Percentiles rank a stretch among this genome's conserved stretches.
Evolutionary conservation across 139 green algal genomes (phyloP).

Genomic region (Chlamydomonas sp.): DNA sequence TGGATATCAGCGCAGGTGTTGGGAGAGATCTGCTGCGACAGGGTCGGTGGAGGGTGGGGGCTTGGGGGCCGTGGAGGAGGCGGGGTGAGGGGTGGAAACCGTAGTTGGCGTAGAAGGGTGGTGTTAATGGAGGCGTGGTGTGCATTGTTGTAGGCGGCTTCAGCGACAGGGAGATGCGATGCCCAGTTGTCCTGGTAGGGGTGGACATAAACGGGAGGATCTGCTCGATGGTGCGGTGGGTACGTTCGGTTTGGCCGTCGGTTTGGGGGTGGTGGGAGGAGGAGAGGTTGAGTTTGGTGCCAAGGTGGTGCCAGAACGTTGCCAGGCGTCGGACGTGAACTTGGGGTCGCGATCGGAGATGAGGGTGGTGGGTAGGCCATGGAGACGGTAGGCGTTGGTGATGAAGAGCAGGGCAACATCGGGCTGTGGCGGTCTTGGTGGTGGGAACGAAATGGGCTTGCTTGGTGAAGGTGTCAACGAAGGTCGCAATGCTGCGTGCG

Average conservation of each 20-base stretch:
- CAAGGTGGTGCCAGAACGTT: constrained; percentile 40
- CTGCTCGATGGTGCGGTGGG: constrained; percentile 60
- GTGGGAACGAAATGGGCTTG: constrained; percentile 55
- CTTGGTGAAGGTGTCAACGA: constrained; percentile 72
- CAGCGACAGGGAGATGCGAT: constrained; percentile 5
- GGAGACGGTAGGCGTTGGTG: constrained; percentile 45
- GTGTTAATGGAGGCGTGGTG: background rate
- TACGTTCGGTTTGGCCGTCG: constrained; percentile 76
- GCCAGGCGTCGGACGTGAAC: constrained; percentile 65
- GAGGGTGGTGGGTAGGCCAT: constrained; percentile 62
- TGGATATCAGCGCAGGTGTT: constrained; percentile 26
- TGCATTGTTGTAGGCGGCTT: constrained; percentile 11
- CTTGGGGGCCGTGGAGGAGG: background rate
- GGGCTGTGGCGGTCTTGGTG: constrained; percentile 39
- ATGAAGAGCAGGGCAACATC: constrained; percentile 56
- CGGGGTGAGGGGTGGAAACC: constrained; percentile 9
- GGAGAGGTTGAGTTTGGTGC: constrained; percentile 56
- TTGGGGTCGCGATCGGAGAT: constrained; percentile 66
- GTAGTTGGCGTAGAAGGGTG: constrained; percentile 17
- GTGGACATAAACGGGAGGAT: constrained; percentile 44
- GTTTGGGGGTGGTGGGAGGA: constrained; percentile 70
- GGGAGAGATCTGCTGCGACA: background rate
- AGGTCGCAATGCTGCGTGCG: constrained; percentile 55
- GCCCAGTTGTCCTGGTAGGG: constrained; percentile 3
- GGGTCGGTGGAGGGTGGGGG: background rate